Conservation (phyloP, 225 moss, liverwort and hornwort genomes). For the Sphagnum tenellum region DNA sequence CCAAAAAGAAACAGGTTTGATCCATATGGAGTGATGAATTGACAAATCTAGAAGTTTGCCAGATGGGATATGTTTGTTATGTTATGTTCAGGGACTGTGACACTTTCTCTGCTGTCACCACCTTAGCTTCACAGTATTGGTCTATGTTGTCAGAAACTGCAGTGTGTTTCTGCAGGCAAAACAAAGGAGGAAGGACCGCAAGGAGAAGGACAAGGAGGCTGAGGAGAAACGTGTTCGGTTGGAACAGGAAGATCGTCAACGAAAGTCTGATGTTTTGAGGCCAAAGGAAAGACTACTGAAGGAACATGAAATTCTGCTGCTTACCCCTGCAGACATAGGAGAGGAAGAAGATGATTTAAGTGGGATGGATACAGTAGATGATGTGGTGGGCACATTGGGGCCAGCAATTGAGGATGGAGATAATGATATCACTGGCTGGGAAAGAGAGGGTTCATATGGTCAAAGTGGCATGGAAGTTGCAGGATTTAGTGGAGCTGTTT, state of each 20-base stretch:
- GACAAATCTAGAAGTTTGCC: too few relatives aligned
- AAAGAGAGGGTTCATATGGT: slow-evolving; percentile 71
- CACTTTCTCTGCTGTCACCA: too few relatives aligned
- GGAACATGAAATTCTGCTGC: slow-evolving; percentile 45
- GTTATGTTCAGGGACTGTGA: too few relatives aligned
- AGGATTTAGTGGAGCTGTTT: slow-evolving; percentile 77
- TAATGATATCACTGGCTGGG: slow-evolving; percentile 75
- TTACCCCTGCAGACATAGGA: slow-evolving; percentile 49
- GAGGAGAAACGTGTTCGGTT: slow-evolving; percentile 77
- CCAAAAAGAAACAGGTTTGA: slow-evolving; percentile 89
- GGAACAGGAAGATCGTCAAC: slow-evolving; percentile 79
- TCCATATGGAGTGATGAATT: too few relatives aligned
- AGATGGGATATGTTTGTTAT: too few relatives aligned
- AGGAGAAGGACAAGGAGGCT: slow-evolving; percentile 95
- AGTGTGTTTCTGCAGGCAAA: slow-evolving; percentile 53
- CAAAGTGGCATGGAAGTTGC: slow-evolving; percentile 93
- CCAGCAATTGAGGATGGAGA: slow-evolving; percentile 85
- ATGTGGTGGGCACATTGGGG: slow-evolving; percentile 77
- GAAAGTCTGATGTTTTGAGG: slow-evolving; percentile 43
- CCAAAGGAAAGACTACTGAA: slow-evolving; percentile 51
- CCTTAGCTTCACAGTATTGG: too few relatives aligned
- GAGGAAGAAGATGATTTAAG: slow-evolving; percentile 86
- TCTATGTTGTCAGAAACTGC: too few relatives aligned
- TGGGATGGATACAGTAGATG: slow-evolving; percentile 76
- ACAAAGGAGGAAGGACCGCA: slow-evolving; percentile 95